These are phyloP conservation scores for Tympanopsis confertula DNA, from an alignment of 2,329 filamentous ascomycete species.

Conservation along the genomic window DNA sequence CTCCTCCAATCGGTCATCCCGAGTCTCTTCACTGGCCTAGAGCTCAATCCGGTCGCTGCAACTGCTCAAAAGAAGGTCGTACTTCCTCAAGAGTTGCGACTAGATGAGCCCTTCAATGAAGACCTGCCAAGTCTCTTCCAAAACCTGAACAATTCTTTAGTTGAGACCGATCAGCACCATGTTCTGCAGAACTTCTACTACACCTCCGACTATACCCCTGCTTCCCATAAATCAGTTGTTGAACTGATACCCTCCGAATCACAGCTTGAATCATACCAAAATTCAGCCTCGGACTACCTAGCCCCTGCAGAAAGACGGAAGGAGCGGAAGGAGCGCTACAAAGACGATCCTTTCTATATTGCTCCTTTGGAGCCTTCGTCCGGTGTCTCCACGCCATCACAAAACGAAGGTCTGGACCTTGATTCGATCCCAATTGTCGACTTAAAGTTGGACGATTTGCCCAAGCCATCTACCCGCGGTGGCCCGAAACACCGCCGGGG, in stretches of 20 bases:
- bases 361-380: slow-evolving; percentile 28
- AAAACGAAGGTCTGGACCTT: slow-evolving; percentile 44
- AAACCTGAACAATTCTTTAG: slow-evolving; percentile 9
- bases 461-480: slow-evolving; percentile 4
- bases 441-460: slow-evolving; percentile 35
- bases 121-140: slow-evolving; percentile 35
- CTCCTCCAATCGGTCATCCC: slow-evolving; percentile 51
- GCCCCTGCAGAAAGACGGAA: slow-evolving; percentile 32
- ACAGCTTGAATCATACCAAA: background rate
- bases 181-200: background rate
- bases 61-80: slow-evolving; percentile 50
- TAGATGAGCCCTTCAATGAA: slow-evolving; percentile 42
- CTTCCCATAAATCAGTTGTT: background rate
- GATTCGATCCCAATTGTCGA: slow-evolving; percentile 56
- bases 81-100: slow-evolving; percentile 38
- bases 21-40: slow-evolving; percentile 44
- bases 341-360: slow-evolving; percentile 58
- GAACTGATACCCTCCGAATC: background rate
- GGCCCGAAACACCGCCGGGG: too few species aligned
- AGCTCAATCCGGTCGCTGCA: slow-evolving; percentile 50
- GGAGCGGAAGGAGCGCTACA: slow-evolving; percentile 43
- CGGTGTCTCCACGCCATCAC: slow-evolving; percentile 34
- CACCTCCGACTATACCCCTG: background rate
- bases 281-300: slow-evolving; percentile 23
- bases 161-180: background rate